Base-by-base conservation (phyloP, 306 rosid genomes). In the Amphicarpaea edgeworthii region DNA sequence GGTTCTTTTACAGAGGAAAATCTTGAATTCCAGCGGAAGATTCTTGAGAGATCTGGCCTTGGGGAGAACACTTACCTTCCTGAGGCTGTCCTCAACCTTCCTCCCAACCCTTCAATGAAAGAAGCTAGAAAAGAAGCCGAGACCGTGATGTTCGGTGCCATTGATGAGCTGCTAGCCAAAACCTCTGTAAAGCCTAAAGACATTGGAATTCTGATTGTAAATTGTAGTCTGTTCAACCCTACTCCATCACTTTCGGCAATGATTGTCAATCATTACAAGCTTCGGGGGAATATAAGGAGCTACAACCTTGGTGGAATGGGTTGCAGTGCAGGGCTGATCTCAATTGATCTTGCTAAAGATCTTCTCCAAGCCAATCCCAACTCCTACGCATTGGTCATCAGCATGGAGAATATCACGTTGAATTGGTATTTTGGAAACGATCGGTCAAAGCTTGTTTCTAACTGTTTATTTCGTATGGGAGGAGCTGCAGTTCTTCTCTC, bases 401-500 rank as follows among this genome's bases (percentile, higher is more conserved):
- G 98, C 86, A 93, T 93, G 98, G 97, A 93, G 88, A 93, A 91
- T 82, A 93, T 93, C 77, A 93, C 98, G 15, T 71, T 93, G 89
- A 93, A 93, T 87, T 93, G 98, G 96, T 93, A 93, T 87, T 87
- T 88, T 68, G 98, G 98, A 54, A 93, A 93, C 1, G 97, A 93
- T 15, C 85, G 98, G 23, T 89, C 98, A 7, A 93, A 93, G 86
- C 97, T 93, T 17, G 95, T 93, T 75, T 90, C 98, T 0, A 93
- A 90, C 78, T 87, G 96, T 80, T 81, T 93, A 55, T 93, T 93
- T 69, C 90, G 97, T 15, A 88, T 93, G 95, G 97, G 98, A 82
- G 98, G 98, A 50, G 95, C 97, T 4, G 98, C 95, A 1, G 85
- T 93, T 57, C 79, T 93, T 53, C 93, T 93, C 24, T 93, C 98